Conservation (phyloP, 305 asterid genomes). For the Ilex paraguariensis region DNA sequence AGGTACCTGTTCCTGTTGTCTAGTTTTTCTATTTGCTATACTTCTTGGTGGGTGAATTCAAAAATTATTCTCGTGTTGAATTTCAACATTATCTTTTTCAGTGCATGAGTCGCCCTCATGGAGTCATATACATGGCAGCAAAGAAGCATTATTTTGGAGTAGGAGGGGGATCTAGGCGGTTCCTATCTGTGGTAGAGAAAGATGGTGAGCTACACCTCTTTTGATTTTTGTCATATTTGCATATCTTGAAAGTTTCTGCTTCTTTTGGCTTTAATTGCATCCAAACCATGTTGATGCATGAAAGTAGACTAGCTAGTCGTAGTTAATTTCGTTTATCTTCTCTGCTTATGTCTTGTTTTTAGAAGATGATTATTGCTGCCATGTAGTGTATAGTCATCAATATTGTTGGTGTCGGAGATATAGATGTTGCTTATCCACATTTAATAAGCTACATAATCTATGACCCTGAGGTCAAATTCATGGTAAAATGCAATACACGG, state of each 20-base stretch:
- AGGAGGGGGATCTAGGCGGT: conserved; percentile 90
- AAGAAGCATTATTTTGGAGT: conserved; percentile 94
- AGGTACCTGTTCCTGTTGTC: conserved; percentile 32
- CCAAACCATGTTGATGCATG: not conserved
- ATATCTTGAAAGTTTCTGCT: not conserved
- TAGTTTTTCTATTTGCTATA: too few species aligned
- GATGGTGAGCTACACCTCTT: conserved; percentile 45
- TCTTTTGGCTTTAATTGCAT: not conserved
- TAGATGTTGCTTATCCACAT: too few species aligned
- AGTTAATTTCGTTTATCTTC: not conserved
- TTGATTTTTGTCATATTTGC: not conserved
- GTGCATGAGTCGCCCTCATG: conserved; percentile 54
- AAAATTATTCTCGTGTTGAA: conserved; percentile 12
- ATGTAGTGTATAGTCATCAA: too few species aligned
- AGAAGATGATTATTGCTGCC: not conserved
- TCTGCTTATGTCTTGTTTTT: too few species aligned
- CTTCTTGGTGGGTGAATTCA: not conserved
- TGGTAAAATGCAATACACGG: too few species aligned
- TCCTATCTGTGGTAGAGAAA: conserved; percentile 68
- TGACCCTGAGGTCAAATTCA: too few species aligned
- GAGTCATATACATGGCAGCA: conserved; percentile 89
- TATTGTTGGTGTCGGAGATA: too few species aligned
- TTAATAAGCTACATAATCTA: too few species aligned
- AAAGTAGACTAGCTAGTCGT: not conserved
- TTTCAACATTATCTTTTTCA: conserved; percentile 16